These are phyloP conservation scores for Bonnemaisonia californica DNA, from an alignment of 31 red algal species.

Conservation along the genomic window DNA sequence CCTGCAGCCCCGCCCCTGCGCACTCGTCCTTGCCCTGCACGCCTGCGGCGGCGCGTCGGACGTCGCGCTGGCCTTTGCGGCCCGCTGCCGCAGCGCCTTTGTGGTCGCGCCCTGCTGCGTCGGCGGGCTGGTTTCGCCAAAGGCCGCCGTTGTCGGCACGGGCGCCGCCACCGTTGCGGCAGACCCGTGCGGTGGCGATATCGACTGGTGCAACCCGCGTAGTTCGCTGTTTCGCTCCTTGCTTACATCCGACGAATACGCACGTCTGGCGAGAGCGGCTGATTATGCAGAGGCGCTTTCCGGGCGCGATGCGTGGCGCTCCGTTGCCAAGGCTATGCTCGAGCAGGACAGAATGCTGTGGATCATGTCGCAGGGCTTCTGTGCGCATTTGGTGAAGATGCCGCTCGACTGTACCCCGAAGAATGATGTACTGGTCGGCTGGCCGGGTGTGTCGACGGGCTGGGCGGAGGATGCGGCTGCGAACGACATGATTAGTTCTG, in stretches of 20 bases:
- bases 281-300: constrained; percentile 34
- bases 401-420: constrained; percentile 68
- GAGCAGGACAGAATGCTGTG: constrained; percentile 60
- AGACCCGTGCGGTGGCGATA: constrained; percentile 12
- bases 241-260: constrained; percentile 34
- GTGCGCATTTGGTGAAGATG: constrained; percentile 56
- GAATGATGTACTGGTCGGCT: constrained; percentile 79
- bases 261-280: constrained; percentile 50
- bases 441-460: constrained; percentile 23
- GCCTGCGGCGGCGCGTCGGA: constrained; percentile 77
- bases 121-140: constrained; percentile 48
- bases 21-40: constrained; percentile 67
- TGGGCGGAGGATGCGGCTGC: constrained; percentile 28
- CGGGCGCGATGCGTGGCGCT: constrained; percentile 56
- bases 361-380: constrained; percentile 24
- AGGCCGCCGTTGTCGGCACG: constrained; percentile 10
- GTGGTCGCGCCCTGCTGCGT: constrained; percentile 70
- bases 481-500: constrained; percentile 17
- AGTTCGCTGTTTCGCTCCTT: constrained; percentile 25
- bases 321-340: constrained; percentile 60
- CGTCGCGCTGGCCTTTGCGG: constrained; percentile 37
- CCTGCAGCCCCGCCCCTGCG: no score
- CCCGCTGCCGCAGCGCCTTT: constrained; percentile 25
- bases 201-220: constrained; percentile 23
- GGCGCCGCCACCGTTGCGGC: background rate